Evolutionary conservation across 495 filamentous ascomycete genomes (phyloP).

Genomic region (Penicillium goetzii): DNA sequence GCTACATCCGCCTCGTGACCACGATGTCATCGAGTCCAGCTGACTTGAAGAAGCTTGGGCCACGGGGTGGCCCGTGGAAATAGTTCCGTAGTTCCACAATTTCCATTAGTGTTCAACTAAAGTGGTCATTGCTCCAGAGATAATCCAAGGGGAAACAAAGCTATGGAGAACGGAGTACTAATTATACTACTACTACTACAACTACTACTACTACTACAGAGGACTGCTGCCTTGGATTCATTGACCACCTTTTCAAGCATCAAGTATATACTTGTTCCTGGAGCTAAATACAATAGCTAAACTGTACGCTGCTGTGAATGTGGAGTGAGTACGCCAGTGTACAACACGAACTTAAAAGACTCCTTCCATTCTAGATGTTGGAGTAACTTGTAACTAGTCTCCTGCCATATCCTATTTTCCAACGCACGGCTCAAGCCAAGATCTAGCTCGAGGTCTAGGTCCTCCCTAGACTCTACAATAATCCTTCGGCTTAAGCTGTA

Average conservation of each 20-base stretch:
- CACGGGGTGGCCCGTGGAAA: constrained; percentile 15
- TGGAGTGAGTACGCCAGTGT: not conserved
- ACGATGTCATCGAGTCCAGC: constrained; percentile 35
- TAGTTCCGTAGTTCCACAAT: not conserved
- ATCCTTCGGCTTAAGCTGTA: not conserved
- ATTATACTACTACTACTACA: not conserved
- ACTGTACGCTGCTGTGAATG: not conserved
- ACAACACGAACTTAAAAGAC: no score
- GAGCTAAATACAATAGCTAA: not conserved
- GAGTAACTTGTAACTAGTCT: not conserved
- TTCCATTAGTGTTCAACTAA: not conserved
- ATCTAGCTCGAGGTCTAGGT: not conserved
- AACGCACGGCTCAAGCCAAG: not conserved
- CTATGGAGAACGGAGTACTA: not conserved
- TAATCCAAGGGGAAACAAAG: not conserved
- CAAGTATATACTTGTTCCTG: not conserved
- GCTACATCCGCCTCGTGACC: constrained; percentile 25
- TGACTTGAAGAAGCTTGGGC: constrained; percentile 34
- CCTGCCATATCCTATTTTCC: not conserved
- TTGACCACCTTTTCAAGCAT: not conserved
- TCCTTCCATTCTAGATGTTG: not conserved
- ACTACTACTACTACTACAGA: not conserved
- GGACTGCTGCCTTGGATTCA: not conserved
- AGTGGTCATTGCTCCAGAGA: constrained; percentile 6
- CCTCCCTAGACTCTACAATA: no score